These are phyloP conservation scores for Colletotrichum viniferum DNA, from an alignment of 2,329 filamentous ascomycete species.

Conservation along the genomic window DNA sequence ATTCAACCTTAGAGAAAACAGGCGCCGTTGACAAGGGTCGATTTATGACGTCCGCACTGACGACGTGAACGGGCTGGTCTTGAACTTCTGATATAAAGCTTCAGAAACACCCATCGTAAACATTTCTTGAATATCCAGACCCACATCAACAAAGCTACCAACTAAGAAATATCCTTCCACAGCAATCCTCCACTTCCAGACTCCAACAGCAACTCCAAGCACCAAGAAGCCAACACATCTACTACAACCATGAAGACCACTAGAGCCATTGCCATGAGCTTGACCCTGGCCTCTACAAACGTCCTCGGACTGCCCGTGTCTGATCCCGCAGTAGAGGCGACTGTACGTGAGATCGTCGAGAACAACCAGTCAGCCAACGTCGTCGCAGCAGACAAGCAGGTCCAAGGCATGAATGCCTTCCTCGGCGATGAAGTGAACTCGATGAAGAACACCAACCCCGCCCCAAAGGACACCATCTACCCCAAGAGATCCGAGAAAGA, in stretches of 20 bases:
- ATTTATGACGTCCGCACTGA: neutral
- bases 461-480: constrained; percentile 29
- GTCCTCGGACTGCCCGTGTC: neutral
- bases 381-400: neutral
- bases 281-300: neutral
- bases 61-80: neutral
- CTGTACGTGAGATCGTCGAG: neutral
- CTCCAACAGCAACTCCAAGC: neutral
- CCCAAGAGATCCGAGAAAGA: constrained; percentile 42
- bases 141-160: neutral
- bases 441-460: neutral
- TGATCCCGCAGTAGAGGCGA: neutral
- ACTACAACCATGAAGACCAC: neutral
- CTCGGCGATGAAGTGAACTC: neutral
- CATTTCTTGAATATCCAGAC: rapidly evolving
- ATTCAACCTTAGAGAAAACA: neutral
- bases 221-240: neutral
- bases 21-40: neutral
- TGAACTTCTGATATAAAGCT: neutral
- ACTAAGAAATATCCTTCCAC: neutral
- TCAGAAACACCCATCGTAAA: neutral
- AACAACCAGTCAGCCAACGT: neutral
- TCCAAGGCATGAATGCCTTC: neutral
- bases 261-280: neutral
- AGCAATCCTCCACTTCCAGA: neutral